phyloP scores from a whole-genome alignment of 345 rosid species.

The Corchorus olitorius region DNA sequence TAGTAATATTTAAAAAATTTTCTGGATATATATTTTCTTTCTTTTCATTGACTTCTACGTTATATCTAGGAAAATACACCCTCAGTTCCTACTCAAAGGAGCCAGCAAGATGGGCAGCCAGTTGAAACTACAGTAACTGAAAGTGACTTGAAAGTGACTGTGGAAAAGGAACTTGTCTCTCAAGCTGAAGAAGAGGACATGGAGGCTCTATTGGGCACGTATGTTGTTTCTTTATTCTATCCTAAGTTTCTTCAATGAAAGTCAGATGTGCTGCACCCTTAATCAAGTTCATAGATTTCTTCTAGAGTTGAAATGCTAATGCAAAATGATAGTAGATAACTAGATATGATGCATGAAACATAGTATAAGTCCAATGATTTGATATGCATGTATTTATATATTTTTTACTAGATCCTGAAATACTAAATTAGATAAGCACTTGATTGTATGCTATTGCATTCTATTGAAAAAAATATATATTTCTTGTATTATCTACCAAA shows the following conservation, averaged over 20 bases:
- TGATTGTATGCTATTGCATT: background rate
- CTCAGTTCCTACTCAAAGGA: conserved; percentile 58
- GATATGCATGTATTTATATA: conserved; percentile 2
- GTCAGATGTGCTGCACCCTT: conserved; percentile 12
- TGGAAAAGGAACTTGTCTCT: conserved; percentile 93
- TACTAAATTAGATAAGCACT: background rate
- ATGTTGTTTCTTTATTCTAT: conserved; percentile 40
- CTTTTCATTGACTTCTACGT: conserved; percentile 17
- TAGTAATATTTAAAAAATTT: background rate
- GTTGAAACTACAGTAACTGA: conserved; percentile 59
- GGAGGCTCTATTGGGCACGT: conserved; percentile 98
- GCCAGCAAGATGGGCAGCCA: conserved; percentile 62
- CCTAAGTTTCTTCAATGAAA: conserved; percentile 11
- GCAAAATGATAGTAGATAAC: conserved; percentile 4
- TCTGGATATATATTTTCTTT: conserved; percentile 10
- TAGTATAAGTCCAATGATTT: background rate
- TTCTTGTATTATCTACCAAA: conserved; percentile 1
- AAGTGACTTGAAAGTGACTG: conserved; percentile 82
- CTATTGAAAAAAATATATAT: background rate
- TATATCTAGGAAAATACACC: conserved; percentile 82
- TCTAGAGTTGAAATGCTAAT: conserved; percentile 9
- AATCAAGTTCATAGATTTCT: background rate
- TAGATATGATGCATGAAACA: background rate
- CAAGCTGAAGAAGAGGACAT: conserved; percentile 99
- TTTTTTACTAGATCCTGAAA: conserved; percentile 4